Base-by-base conservation (phyloP, 2,329 filamentous ascomycete species). In the Boeremia exigua region DNA sequence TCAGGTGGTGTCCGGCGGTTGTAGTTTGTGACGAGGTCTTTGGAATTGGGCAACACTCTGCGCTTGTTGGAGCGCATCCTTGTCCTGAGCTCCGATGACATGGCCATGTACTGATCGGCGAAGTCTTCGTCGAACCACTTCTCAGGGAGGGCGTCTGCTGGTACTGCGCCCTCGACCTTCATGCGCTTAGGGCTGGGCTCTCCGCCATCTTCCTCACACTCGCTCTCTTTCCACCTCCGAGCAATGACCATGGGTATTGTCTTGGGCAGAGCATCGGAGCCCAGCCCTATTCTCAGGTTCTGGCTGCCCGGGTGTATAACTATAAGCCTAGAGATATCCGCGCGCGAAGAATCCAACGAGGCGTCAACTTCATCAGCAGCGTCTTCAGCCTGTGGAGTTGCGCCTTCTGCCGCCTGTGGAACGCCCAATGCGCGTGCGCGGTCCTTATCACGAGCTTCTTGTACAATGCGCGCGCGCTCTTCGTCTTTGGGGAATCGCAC, bases 261-360 rank as follows among this genome's bases (percentile, higher is more conserved):
- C 78, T 95, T 96, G 6, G 95, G 95, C 5, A 99, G 80, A 6
- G 93, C 94, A 77, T 99, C 95, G 68, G 91, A 96, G n/a, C 94
- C 93, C 57, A 98, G 87, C 0, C 95, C 95, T 67, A 99, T 93
- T 43, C 95, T 87, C 60, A 99, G 79, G 63, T 98, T 98, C 76
- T 98, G 94, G 72, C 94, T 98, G 28, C 95, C 95, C 2, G 94
- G 88, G 72, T 99, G 95, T 67, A 99, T 91, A 57, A 98, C 90
- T 70, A 99, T 94, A 58, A 96, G 89, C 75, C 94, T 96, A 9
- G 92, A 94, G 6, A 92, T 89, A 63, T 91, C 88, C 45, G 87
- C 80, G 15, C 65, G 63, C 2, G 71, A 70, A 12, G 65, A 62
- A 25, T 70, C 64, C 15, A 56, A 27, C 2, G 71, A 65, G 2